Conservation (phyloP, 345 rosid species). For the Triadica sebifera region DNA sequence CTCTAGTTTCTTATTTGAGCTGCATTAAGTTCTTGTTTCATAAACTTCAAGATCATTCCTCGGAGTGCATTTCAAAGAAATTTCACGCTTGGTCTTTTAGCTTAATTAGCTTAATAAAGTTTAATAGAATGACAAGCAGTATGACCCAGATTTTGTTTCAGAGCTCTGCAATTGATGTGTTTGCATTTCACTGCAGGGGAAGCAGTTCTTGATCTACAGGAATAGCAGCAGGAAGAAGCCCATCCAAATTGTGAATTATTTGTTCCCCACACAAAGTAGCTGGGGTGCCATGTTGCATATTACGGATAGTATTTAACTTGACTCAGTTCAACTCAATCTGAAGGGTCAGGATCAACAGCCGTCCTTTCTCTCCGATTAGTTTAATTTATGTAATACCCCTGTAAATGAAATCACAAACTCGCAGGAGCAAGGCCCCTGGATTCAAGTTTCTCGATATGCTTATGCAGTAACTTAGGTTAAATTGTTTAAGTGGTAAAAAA, state of each 20-base stretch:
- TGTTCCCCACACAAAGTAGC: constrained; percentile 19
- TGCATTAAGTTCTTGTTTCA: too few species aligned
- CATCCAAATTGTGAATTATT: constrained; percentile 18
- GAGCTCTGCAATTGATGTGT: constrained; percentile 1
- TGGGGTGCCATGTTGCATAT: constrained; percentile 22
- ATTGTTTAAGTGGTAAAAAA: neutral
- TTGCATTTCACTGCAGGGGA: constrained; percentile 41
- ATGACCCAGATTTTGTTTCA: neutral
- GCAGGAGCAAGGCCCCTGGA: constrained; percentile 12
- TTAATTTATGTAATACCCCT: constrained; percentile 12
- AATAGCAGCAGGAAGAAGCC: constrained; percentile 27
- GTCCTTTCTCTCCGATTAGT: neutral
- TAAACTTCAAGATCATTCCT: too few species aligned
- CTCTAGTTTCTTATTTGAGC: neutral
- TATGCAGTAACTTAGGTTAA: neutral
- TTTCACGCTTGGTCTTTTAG: too few species aligned
- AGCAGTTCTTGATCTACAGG: constrained; percentile 40
- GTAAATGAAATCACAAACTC: constrained; percentile 32
- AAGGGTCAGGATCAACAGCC: neutral
- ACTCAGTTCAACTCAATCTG: constrained; percentile 2
- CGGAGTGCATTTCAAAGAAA: too few species aligned
- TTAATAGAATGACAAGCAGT: neutral
- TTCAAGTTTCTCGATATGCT: constrained; percentile 10
- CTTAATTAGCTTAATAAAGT: neutral
- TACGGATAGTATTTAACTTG: constrained; percentile 8